phyloP scores from a whole-genome alignment of 164 flowering plant genomes.

The Berberis vulgaris region DNA sequence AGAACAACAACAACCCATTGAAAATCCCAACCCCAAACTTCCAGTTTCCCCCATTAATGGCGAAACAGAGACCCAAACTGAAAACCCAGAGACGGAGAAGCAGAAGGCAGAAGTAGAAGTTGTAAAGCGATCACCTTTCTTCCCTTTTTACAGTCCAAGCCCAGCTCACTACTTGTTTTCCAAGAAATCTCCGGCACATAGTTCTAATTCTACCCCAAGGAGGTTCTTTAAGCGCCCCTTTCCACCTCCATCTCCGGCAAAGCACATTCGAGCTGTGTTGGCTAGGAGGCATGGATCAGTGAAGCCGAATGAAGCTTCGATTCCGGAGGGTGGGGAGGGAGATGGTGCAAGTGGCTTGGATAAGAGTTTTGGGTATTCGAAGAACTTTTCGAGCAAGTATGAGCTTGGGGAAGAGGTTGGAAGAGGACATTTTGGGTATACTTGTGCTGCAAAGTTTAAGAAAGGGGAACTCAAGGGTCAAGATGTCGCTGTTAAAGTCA shows the following conservation, averaged over 20 bases:
- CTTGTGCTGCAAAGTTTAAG: constrained; percentile 60
- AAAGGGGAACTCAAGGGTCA: constrained; percentile 75
- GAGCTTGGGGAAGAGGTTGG: constrained; percentile 87
- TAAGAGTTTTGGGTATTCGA: constrained; percentile 79
- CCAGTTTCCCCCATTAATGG: constrained; percentile 6
- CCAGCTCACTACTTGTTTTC: constrained; percentile 61
- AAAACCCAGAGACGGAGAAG: background rate
- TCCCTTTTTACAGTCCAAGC: constrained; percentile 75
- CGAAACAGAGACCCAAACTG: constrained; percentile 2
- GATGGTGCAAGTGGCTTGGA: constrained; percentile 38
- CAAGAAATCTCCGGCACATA: constrained; percentile 56
- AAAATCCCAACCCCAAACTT: constrained; percentile 25
- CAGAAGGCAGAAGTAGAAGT: constrained; percentile 18
- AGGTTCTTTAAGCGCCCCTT: constrained; percentile 64
- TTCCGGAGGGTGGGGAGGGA: constrained; percentile 58
- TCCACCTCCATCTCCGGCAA: constrained; percentile 94
- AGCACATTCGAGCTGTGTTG: constrained; percentile 64
- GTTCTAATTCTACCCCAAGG: constrained; percentile 57
- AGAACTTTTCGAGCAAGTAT: constrained; percentile 59
- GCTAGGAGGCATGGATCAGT: constrained; percentile 76
- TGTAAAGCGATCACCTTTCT: constrained; percentile 52
- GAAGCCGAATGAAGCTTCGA: constrained; percentile 68
- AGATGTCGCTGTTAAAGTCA: constrained; percentile 74
- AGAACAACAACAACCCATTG: background rate
- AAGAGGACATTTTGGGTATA: constrained; percentile 84